Conservation (phyloP, 1,284 basidiomycete species). For the Macrocystidia cucumis region DNA sequence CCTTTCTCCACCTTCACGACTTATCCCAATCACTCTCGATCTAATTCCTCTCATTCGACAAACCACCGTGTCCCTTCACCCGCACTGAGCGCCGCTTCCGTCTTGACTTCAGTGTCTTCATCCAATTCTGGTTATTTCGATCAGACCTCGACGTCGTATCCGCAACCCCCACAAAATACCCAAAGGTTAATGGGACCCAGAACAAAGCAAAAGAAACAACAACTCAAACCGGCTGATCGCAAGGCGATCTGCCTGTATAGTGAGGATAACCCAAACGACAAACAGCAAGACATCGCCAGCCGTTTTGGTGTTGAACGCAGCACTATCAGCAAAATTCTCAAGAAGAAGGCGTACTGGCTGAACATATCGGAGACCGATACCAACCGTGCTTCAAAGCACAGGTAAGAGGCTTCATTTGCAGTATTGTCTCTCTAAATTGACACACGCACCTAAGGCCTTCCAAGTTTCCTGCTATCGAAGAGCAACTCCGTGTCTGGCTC, state of each 20-base stretch:
- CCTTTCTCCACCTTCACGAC: constrained; percentile 24
- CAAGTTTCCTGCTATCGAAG: constrained; percentile 76
- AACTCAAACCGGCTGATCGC: constrained; percentile 67
- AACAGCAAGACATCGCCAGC: constrained; percentile 78
- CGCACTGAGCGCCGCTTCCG: constrained; percentile 46
- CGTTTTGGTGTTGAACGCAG: constrained; percentile 80
- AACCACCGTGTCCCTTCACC: constrained; percentile 55
- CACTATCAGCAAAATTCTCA: constrained; percentile 91
- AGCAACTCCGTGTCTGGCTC: constrained; percentile 55
- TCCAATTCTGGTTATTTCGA: constrained; percentile 8
- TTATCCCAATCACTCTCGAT: constrained; percentile 32
- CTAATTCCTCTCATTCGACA: constrained; percentile 29
- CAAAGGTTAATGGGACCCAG: not conserved
- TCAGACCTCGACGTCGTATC: constrained; percentile 8
- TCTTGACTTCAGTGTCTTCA: constrained; percentile 43
- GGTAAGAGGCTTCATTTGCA: constrained; percentile 32
- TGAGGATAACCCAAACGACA: constrained; percentile 50
- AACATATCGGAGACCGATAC: constrained; percentile 52
- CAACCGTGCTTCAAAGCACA: constrained; percentile 53
- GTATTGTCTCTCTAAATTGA: constrained; percentile 6
- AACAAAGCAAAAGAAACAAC: constrained; percentile 58
- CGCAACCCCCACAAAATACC: constrained; percentile 1
- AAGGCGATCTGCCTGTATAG: constrained; percentile 73
- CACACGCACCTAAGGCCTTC: constrained; percentile 40
- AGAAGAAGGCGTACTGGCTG: constrained; percentile 78